phyloP scores from a whole-genome alignment of 2,329 filamentous ascomycete species.

The Neurospora crassa region DNA sequence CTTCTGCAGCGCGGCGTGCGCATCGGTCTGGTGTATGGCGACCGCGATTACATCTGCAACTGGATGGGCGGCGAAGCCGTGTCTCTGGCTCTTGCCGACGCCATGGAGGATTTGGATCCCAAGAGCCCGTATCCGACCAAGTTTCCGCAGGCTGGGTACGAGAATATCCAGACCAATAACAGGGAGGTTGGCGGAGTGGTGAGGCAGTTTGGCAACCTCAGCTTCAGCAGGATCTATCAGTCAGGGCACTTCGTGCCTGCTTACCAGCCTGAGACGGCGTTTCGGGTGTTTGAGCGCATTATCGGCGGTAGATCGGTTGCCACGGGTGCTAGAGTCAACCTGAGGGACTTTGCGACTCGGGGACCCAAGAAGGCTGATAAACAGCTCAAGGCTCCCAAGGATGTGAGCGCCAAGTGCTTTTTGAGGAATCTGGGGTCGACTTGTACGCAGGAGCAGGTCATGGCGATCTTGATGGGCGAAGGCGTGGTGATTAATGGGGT shows the following conservation, averaged over 20 bases:
- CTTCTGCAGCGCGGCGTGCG: slow-evolving; percentile 54
- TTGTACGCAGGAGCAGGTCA: slow-evolving; percentile 41
- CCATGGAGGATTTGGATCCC: slow-evolving; percentile 23
- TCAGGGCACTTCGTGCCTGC: slow-evolving; percentile 54
- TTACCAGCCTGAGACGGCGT: slow-evolving; percentile 50
- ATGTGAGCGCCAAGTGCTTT: slow-evolving; percentile 49
- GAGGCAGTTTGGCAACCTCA: slow-evolving; percentile 66
- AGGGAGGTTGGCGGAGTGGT: slow-evolving; percentile 63
- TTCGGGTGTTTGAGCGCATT: slow-evolving; percentile 52
- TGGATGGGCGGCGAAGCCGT: slow-evolving; percentile 69
- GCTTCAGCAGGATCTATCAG: slow-evolving; percentile 57
- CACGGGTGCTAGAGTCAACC: slow-evolving; percentile 42
- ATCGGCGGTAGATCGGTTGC: slow-evolving; percentile 46
- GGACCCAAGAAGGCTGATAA: slow-evolving; percentile 49
- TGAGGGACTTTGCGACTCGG: slow-evolving; percentile 45
- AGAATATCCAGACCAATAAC: slow-evolving; percentile 58
- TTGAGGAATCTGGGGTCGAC: slow-evolving; percentile 40
- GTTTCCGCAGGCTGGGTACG: slow-evolving; percentile 62
- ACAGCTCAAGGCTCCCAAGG: slow-evolving; percentile 39
- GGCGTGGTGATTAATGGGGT: slow-evolving; percentile 54
- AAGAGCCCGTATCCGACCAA: slow-evolving; percentile 33
- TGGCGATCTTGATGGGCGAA: slow-evolving; percentile 35
- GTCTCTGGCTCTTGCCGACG: slow-evolving; percentile 50
- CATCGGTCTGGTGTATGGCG: slow-evolving; percentile 62
- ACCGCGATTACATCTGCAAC: slow-evolving; percentile 55